Evolutionary conservation across 805 yeast genomes (phyloP).

Genomic region (Cyberlindnera euphorbiae): DNA sequence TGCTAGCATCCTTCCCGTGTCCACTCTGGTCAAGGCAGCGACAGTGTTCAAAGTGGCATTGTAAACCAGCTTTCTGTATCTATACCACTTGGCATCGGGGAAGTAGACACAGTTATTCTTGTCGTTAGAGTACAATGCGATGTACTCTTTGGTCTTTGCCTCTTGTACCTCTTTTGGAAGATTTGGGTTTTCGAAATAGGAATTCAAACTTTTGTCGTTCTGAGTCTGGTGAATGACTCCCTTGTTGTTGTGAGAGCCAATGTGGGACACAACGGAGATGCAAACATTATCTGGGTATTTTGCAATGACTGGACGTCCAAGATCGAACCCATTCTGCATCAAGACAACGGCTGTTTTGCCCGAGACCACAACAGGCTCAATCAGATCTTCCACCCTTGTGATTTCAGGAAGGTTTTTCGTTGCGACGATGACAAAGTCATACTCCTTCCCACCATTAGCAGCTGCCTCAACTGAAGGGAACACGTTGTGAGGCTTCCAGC

Average conservation of each 20-base stretch:
- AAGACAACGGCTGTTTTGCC: constrained; percentile 46
- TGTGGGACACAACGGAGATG: constrained; percentile 58
- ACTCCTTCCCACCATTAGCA: constrained; percentile 29
- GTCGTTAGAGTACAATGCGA: constrained; percentile 41
- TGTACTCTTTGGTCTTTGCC: constrained; percentile 38
- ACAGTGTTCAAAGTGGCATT: constrained; percentile 64
- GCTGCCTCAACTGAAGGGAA: constrained; percentile 44
- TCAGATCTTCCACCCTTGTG: constrained; percentile 43
- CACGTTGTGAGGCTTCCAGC: constrained; percentile 56
- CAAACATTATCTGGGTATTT: constrained; percentile 48
- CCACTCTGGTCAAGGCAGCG: constrained; percentile 55
- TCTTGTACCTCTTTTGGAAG: constrained; percentile 23
- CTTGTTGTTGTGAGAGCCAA: constrained; percentile 46
- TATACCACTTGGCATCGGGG: constrained; percentile 42
- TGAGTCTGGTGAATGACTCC: constrained; percentile 43
- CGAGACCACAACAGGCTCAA: constrained; percentile 44
- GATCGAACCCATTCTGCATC: constrained; percentile 61
- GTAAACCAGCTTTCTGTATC: constrained; percentile 68
- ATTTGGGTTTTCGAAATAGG: constrained; percentile 42
- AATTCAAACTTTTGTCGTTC: constrained; percentile 41
- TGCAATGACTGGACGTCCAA: constrained; percentile 47
- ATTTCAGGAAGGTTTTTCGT: constrained; percentile 68
- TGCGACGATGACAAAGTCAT: constrained; percentile 56
- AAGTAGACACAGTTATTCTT: constrained; percentile 37
- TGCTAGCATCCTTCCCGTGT: constrained; percentile 48